Base-by-base conservation (phyloP, 2,329 filamentous ascomycete genomes). In the Botrytis cinerea region DNA sequence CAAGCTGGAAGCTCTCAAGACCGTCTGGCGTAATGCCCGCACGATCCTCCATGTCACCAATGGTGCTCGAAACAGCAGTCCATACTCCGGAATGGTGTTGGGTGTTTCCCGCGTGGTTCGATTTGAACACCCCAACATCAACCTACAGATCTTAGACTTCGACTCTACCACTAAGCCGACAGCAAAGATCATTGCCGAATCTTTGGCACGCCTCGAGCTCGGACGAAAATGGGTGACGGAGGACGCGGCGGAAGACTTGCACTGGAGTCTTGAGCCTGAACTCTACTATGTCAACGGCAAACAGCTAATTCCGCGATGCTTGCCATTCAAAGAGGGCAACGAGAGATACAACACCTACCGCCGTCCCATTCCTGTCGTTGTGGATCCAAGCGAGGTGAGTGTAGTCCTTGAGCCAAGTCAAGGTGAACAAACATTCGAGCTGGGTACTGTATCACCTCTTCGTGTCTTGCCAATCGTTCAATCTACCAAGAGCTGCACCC, bases 81-180 rank as follows among this genome's bases (percentile, higher is more conserved):
- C 78, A 10, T 78, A 76, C 54, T 14, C 40, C 3, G 71, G 69
- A 12, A 74, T 74, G 73, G 72, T 28, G 20, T 35, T 78, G 57
- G 77, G 75, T 3, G 51, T 78, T 35, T 46, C n/a, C 1, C 73
- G 77, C 6, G 54, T 51, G 28, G n/a, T 74, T 6, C 16, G 46
- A 5, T 32, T 45, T 6, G 77, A 79, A 57, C n/a, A 62, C 8
- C 75, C 76, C 22, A 35, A 76, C 18, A 22, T 79, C 9, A 4
- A 22, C 1, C 32, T 75, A 2, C 74, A 78, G 40, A 69, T 70
- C n/a, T 51, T 79, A 16, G 77, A 79, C 48, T 5, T 78, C 20
- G 51, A 46, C 25, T 25, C 38, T 40, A 10, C n/a, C 14, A n/a
- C 28, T 5, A 57, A 64, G 5, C n/a, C 28, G 1, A 59, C 70